phyloP scores from a whole-genome alignment of 1,284 basidiomycete species.

The Schizophyllum amplum region DNA sequence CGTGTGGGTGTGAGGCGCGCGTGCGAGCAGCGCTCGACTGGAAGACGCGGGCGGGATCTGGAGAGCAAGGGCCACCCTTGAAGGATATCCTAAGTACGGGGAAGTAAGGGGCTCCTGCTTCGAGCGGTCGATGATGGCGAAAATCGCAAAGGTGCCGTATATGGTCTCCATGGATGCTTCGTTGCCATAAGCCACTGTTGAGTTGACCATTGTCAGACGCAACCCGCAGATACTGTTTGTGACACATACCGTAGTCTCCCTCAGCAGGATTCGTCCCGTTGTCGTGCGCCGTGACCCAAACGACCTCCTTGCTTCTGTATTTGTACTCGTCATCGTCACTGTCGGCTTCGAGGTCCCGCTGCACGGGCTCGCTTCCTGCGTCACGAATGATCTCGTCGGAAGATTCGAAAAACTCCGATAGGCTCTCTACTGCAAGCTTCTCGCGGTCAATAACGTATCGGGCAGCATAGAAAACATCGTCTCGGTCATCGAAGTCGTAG shows the following conservation, averaged over 20 bases:
- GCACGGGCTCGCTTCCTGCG: no score
- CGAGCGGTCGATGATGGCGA: not conserved
- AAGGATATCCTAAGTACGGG: no score
- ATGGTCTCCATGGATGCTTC: not conserved
- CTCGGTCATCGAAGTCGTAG: not conserved
- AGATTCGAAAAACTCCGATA: no score
- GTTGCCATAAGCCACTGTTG: not conserved
- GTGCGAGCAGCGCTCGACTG: not conserved
- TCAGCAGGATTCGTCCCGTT: not conserved
- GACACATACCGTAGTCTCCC: not conserved
- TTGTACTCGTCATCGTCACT: not conserved
- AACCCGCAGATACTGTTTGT: no score
- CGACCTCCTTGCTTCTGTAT: not conserved
- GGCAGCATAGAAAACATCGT: conserved; percentile 1
- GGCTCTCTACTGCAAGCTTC: no score
- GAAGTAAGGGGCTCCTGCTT: not conserved
- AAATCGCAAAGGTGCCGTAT: not conserved
- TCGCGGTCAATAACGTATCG: not conserved
- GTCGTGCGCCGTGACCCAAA: not conserved
- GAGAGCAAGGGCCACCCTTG: no score
- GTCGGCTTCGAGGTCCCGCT: no score
- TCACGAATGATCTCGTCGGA: no score
- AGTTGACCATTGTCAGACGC: not conserved
- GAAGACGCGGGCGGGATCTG: not conserved
- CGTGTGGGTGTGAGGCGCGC: not conserved